phyloP scores from a whole-genome alignment of 768 basidiomycete genomes.

The Termitomyces eurrhizus region DNA sequence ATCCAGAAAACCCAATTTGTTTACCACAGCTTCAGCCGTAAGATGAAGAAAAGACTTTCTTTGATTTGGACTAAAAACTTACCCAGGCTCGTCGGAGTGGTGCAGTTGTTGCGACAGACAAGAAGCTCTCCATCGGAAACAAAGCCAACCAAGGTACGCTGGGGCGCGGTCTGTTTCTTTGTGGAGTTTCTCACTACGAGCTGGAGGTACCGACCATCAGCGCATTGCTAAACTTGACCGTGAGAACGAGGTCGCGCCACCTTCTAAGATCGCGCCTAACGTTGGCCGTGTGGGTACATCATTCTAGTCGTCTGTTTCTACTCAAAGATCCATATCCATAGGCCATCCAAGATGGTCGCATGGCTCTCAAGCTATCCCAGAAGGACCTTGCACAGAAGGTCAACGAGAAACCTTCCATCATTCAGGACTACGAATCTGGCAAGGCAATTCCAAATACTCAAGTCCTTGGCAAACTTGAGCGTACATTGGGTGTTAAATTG shows the following conservation, averaged over 20 bases:
- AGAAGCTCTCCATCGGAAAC: conserved; percentile 69
- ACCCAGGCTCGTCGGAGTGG: conserved; percentile 70
- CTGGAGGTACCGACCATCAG: conserved; percentile 85
- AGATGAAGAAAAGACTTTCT: conserved; percentile 19
- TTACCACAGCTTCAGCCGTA: conserved; percentile 44
- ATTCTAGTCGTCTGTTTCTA: background rate
- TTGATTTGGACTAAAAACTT: conserved; percentile 5
- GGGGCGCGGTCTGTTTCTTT: background rate
- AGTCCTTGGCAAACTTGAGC: conserved; percentile 86
- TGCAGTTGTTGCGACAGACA: conserved; percentile 78
- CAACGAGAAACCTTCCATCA: conserved; percentile 86
- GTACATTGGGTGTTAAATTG: conserved; percentile 81
- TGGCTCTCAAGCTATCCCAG: conserved; percentile 78
- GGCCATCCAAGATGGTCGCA: conserved; percentile 81
- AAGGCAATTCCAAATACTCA: conserved; percentile 85
- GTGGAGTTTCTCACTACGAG: background rate
- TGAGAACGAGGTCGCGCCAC: conserved; percentile 94
- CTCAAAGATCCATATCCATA: conserved; percentile 24
- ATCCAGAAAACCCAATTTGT: background rate
- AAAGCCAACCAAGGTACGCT: conserved; percentile 69
- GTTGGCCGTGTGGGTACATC: conserved; percentile 63
- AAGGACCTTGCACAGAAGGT: conserved; percentile 91
- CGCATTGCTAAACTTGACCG: conserved; percentile 91
- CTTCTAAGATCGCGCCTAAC: conserved; percentile 67
- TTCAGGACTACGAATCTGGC: conserved; percentile 88